These are phyloP conservation scores for Coprinellus micaceus DNA, from an alignment of 768 basidiomycete genomes.

Conservation along the genomic window DNA sequence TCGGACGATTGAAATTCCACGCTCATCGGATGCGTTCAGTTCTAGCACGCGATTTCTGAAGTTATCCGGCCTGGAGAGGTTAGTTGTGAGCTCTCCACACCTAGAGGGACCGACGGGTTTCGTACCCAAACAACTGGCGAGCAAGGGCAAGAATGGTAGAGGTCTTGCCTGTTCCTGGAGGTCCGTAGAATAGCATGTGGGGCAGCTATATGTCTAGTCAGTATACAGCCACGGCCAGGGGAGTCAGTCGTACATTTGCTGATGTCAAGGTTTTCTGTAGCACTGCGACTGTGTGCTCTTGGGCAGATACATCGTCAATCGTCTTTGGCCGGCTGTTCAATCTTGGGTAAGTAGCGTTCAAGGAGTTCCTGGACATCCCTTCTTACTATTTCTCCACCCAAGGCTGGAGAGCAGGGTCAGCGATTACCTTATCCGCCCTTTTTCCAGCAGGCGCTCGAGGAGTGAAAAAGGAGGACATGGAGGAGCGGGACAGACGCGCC, in stretches of 20 bases:
- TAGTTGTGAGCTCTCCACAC: not conserved
- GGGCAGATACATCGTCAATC: conserved; percentile 95
- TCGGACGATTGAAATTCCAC: conserved; percentile 93
- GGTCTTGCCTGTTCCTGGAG: conserved; percentile 98
- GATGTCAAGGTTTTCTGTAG: conserved; percentile 87
- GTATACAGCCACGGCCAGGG: not conserved
- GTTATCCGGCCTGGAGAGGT: conserved; percentile 73
- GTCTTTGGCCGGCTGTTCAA: conserved; percentile 93
- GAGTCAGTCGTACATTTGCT: conserved; percentile 66
- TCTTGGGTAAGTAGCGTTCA: conserved; percentile 6
- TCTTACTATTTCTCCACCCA: conserved; percentile 99
- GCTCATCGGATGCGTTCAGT: conserved; percentile 97
- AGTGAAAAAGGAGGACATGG: conserved; percentile 65
- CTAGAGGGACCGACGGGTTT: not conserved
- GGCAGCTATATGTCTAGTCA: conserved; percentile 60
- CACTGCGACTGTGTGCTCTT: conserved; percentile 94
- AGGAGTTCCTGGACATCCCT: not conserved
- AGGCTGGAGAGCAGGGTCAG: conserved; percentile 68
- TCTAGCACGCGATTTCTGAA: conserved; percentile 92
- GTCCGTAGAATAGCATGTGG: conserved; percentile 99
- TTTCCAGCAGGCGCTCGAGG: conserved; percentile 40
- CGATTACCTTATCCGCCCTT: conserved; percentile 37
- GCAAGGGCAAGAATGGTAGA: conserved; percentile 94
- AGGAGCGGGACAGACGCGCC: conserved; percentile 7
- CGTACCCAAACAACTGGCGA: conserved; percentile 90